phyloP scores from a whole-genome alignment of 1,284 basidiomycete species.

The Cerioporus squamosus region DNA sequence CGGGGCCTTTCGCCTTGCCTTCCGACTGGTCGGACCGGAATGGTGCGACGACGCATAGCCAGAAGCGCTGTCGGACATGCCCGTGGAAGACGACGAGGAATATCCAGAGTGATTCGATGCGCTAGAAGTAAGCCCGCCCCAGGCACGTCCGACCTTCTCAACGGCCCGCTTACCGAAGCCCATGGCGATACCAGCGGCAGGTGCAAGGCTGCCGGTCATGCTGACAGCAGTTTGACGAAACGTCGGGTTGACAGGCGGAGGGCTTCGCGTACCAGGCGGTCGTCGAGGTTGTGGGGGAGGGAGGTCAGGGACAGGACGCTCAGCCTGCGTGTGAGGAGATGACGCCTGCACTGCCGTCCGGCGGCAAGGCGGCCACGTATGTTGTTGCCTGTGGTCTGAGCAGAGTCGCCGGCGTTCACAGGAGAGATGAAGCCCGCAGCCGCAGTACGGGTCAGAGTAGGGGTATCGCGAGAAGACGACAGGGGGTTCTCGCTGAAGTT shows the following conservation, averaged over 20 bases:
- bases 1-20: conserved; percentile 54
- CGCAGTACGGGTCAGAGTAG: conserved; percentile 44
- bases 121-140: conserved; percentile 42
- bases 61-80: conserved; percentile 27
- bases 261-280: conserved; percentile 30
- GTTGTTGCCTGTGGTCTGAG: conserved; percentile 44
- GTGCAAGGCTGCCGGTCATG: conserved; percentile 65
- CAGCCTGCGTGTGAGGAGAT: conserved; percentile 28
- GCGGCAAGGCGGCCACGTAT: conserved; percentile 55
- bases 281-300: conserved; percentile 33
- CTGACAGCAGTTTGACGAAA: conserved; percentile 71
- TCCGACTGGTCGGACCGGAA: conserved; percentile 34
- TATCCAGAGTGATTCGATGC: conserved; percentile 42
- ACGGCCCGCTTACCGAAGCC: conserved; percentile 65
- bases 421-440: conserved; percentile 48
- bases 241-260: conserved; percentile 35
- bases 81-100: conserved; percentile 39
- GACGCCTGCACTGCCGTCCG: conserved; percentile 41
- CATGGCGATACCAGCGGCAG: conserved; percentile 69
- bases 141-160: conserved; percentile 56
- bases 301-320: conserved; percentile 24
- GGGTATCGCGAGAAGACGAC: conserved; percentile 34
- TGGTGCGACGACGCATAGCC: conserved; percentile 45
- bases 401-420: conserved; percentile 35
- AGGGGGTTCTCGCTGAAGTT: conserved; percentile 22